Conservation (phyloP, 345 rosid species). For the Geranium brycei region DNA sequence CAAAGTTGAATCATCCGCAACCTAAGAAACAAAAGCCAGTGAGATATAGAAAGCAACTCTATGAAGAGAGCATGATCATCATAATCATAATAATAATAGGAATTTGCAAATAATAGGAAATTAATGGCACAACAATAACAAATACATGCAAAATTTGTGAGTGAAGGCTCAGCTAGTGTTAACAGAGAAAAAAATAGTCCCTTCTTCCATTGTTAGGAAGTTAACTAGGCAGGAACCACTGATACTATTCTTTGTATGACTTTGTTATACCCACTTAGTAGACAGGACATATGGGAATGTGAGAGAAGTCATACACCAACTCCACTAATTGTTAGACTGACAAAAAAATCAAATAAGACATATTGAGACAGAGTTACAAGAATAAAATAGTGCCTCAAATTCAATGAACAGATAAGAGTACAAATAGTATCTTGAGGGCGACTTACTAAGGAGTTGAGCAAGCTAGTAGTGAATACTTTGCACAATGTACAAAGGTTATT, state of each 20-base stretch:
- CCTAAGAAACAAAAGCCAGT: conserved; percentile 28
- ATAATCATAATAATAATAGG: neutral
- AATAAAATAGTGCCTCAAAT: neutral
- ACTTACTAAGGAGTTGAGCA: neutral
- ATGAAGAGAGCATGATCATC: neutral
- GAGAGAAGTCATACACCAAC: no score
- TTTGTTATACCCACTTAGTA: no score
- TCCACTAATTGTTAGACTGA: no score
- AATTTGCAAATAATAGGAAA: neutral
- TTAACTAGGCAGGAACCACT: no score
- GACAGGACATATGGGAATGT: no score
- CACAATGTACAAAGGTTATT: neutral
- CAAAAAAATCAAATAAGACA: no score
- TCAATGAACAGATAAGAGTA: neutral
- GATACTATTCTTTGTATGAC: no score
- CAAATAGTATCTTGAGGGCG: neutral
- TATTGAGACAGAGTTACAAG: no score
- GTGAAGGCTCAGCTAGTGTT: neutral
- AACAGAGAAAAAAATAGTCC: neutral
- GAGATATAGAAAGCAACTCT: neutral
- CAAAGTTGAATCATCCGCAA: conserved; percentile 81
- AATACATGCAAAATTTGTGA: neutral
- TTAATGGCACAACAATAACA: no score
- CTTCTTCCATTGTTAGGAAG: no score
- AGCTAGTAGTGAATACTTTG: no score